Conservation (phyloP, 192 early-diverging fungal genomes). For the Gigaspora rosea region DNA sequence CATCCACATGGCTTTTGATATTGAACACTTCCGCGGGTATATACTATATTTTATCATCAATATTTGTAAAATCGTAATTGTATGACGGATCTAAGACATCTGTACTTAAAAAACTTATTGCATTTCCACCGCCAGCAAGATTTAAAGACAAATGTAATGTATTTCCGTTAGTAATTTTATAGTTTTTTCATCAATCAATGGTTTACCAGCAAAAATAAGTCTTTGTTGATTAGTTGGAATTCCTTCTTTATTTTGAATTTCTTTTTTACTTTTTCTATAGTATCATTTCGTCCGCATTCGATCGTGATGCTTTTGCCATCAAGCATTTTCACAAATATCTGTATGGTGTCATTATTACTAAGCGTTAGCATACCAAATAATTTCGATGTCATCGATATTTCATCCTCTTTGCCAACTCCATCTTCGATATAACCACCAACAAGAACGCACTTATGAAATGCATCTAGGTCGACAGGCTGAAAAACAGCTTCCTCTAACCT, state of each 20-base stretch:
- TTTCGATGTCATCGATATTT: no score
- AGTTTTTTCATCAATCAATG: constrained; percentile 69
- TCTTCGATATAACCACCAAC: neutral
- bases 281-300: constrained; percentile 67
- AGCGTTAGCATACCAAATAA: neutral
- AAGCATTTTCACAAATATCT: constrained; percentile 55
- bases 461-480: neutral
- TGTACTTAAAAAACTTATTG: neutral
- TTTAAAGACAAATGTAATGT: constrained; percentile 64
- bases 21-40: no score
- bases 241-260: constrained; percentile 79
- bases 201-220: constrained; percentile 69
- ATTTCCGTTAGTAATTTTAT: constrained; percentile 70
- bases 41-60: no score
- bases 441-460: constrained; percentile 12
- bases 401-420: no score
- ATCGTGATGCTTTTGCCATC: constrained; percentile 92
- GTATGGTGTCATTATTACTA: no score
- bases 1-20: no score
- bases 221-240: constrained; percentile 72
- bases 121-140: constrained; percentile 55
- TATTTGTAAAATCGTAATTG: constrained; percentile 29
- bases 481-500: neutral
- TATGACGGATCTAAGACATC: neutral
- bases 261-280: constrained; percentile 70